Evolutionary conservation across 768 basidiomycete species (phyloP).

Genomic region (Trametes punicea): DNA sequence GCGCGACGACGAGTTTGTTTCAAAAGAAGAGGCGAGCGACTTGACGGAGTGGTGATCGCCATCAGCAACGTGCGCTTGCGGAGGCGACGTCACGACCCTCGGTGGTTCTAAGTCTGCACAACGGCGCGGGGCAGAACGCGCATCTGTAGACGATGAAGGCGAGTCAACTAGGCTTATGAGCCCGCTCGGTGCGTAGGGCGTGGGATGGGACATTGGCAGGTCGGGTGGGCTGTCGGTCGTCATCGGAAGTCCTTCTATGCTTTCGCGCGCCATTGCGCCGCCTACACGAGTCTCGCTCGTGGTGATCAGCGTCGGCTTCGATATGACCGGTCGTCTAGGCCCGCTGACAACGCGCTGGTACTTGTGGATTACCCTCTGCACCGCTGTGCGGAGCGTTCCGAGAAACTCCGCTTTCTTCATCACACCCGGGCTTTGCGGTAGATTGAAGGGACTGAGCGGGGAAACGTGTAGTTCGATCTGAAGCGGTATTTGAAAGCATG

Average conservation of each 20-base stretch:
- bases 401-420: constrained; percentile 73
- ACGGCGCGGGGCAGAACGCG: constrained; percentile 61
- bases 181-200: constrained; percentile 36
- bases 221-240: constrained; percentile 5
- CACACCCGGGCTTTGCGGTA: constrained; percentile 45
- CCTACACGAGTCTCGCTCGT: constrained; percentile 12
- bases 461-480: neutral
- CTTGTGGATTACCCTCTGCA: constrained; percentile 66
- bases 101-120: constrained; percentile 70
- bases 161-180: constrained; percentile 50
- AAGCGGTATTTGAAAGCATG: constrained; percentile 16
- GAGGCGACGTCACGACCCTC: constrained; percentile 38
- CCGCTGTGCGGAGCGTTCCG: constrained; percentile 57
- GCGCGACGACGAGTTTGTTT: constrained; percentile 29
- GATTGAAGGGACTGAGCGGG: constrained; percentile 18
- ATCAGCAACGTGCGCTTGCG: constrained; percentile 30
- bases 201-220: constrained; percentile 8
- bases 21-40: constrained; percentile 28
- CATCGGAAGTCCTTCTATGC: constrained; percentile 16
- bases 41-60: constrained; percentile 31
- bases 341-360: constrained; percentile 32
- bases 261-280: neutral
- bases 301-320: constrained; percentile 50
- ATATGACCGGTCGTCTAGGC: constrained; percentile 44
- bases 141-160: constrained; percentile 63